Conservation (phyloP, 2,329 filamentous ascomycete species). For the Graphilbum fragrans region DNA sequence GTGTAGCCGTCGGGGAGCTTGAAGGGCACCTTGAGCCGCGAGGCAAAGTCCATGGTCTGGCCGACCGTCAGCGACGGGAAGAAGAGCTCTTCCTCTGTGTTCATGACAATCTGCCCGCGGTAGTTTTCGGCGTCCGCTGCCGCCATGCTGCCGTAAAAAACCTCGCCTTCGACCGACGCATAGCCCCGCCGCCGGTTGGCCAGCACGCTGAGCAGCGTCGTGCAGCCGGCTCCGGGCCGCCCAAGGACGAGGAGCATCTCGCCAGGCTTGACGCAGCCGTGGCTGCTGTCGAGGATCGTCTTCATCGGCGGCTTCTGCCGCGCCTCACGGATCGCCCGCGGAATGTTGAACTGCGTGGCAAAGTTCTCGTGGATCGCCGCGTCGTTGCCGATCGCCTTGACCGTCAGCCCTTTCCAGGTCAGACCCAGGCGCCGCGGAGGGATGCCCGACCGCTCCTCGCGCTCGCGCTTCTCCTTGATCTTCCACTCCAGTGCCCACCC, state of each 20-base stretch:
- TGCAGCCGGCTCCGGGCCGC: constrained; percentile 46
- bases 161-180: constrained; percentile 50
- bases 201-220: constrained; percentile 47
- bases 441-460: constrained; percentile 1
- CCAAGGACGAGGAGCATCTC: constrained; percentile 47
- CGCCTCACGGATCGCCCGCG: constrained; percentile 38
- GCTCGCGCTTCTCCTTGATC: background rate
- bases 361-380: constrained; percentile 56
- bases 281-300: constrained; percentile 52
- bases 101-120: constrained; percentile 34
- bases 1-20: constrained; percentile 29
- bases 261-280: constrained; percentile 40
- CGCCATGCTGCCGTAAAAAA: constrained; percentile 43
- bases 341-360: constrained; percentile 44
- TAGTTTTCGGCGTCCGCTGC: constrained; percentile 29
- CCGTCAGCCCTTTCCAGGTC: constrained; percentile 52
- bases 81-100: constrained; percentile 56
- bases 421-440: constrained; percentile 35
- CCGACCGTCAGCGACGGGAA: constrained; percentile 57
- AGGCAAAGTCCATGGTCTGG: constrained; percentile 57
- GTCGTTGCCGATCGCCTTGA: constrained; percentile 48
- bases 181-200: constrained; percentile 58
- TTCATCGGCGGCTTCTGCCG: constrained; percentile 44
- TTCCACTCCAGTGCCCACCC: background rate
- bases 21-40: constrained; percentile 43